Evolutionary conservation across 768 basidiomycete species (phyloP).

Genomic region (Fistulinella prunicolor): DNA sequence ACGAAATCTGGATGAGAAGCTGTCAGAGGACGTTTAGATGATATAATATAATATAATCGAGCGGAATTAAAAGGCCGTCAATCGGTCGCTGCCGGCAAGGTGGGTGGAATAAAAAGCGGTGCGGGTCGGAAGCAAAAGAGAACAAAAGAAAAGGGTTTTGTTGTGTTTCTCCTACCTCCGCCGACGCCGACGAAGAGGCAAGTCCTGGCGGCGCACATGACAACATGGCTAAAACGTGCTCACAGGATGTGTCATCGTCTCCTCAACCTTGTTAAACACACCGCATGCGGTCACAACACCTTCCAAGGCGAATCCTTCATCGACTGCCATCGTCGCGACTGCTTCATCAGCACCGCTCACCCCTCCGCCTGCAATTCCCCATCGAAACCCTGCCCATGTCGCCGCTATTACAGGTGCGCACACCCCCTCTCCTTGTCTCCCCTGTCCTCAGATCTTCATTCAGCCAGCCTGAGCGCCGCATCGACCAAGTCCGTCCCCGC

Average conservation of each 20-base stretch:
- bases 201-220: constrained; percentile 11
- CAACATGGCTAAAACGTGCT: neutral
- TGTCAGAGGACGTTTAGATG: constrained; percentile 47
- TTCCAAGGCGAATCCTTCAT: constrained; percentile 41
- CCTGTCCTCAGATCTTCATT: neutral
- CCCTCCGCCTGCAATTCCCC: constrained; percentile 41
- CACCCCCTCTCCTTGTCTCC: neutral
- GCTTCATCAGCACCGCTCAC: constrained; percentile 50
- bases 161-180: constrained; percentile 48
- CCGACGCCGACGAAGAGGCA: constrained; percentile 37
- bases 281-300: constrained; percentile 54
- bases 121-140: neutral
- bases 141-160: neutral
- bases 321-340: constrained; percentile 51
- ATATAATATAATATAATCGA: neutral
- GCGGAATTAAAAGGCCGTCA: too few species aligned
- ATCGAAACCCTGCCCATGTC: constrained; percentile 43
- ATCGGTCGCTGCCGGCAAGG: neutral
- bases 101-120: neutral
- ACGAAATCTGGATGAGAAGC: constrained; percentile 62
- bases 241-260: constrained; percentile 61
- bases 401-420: constrained; percentile 53
- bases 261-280: constrained; percentile 50
- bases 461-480: constrained; percentile 55
- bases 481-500: constrained; percentile 40